Conservation (phyloP, 495 filamentous ascomycete genomes). For the Penicillium pancosmium region DNA sequence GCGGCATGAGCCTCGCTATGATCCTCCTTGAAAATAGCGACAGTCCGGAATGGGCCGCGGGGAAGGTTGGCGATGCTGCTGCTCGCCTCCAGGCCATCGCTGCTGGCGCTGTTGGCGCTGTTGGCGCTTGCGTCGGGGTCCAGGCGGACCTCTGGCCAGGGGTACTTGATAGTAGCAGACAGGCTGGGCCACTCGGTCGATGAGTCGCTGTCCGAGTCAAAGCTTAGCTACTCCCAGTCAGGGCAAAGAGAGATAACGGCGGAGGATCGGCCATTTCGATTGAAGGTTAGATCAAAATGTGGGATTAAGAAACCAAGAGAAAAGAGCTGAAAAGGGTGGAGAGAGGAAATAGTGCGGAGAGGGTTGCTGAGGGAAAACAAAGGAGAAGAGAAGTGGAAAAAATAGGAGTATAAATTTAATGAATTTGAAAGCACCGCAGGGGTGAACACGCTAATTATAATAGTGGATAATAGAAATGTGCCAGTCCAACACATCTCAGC, state of each 20-base stretch:
- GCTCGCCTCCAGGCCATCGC: background rate
- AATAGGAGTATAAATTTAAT: background rate
- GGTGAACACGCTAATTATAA: background rate
- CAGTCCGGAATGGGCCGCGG: background rate
- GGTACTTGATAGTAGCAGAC: too few species aligned
- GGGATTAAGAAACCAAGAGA: background rate
- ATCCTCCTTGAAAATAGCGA: constrained; percentile 27
- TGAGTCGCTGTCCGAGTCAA: too few species aligned
- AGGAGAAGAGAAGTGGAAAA: constrained; percentile 3
- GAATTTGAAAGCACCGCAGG: background rate
- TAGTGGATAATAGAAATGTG: background rate
- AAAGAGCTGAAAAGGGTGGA: background rate
- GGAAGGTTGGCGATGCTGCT: background rate
- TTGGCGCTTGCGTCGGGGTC: too few species aligned
- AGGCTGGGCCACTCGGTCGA: too few species aligned
- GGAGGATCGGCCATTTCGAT: too few species aligned
- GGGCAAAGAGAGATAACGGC: too few species aligned
- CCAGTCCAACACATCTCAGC: constrained; percentile 29
- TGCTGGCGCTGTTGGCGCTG: background rate
- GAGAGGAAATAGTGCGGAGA: too few species aligned
- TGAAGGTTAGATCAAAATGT: too few species aligned
- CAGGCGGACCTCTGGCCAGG: too few species aligned
- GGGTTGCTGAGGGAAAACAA: too few species aligned
- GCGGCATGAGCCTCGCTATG: background rate
- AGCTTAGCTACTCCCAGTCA: too few species aligned